Conservation (phyloP, 2,329 filamentous ascomycete genomes). For the Trichoderma cornu-damae region DNA sequence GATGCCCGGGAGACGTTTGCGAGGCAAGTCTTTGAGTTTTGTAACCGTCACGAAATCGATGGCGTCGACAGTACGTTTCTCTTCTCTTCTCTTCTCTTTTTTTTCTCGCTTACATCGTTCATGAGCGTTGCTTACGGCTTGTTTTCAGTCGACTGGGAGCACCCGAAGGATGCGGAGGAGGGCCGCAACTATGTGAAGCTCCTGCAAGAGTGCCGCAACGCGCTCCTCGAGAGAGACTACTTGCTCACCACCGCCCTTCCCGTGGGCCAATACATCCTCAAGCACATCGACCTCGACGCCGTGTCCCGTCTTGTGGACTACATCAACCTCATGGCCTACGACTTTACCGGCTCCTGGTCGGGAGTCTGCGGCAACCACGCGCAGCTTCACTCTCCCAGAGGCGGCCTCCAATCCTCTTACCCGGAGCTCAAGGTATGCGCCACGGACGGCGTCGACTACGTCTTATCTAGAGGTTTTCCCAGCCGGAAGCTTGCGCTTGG, state of each 20-base stretch:
- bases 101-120: no score
- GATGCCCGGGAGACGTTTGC: conserved; percentile 50
- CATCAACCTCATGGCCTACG: conserved; percentile 65
- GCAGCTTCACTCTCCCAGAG: conserved; percentile 48
- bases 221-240: conserved; percentile 52
- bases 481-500: conserved; percentile 57
- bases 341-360: conserved; percentile 61
- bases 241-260: conserved; percentile 59
- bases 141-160: conserved; percentile 62
- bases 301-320: conserved; percentile 52
- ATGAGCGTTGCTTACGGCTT: background rate
- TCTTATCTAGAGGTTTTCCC: conserved; percentile 50
- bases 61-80: conserved; percentile 54
- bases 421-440: conserved; percentile 40
- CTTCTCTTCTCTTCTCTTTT: no score
- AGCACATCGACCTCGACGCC: conserved; percentile 51
- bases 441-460: conserved; percentile 51
- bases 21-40: conserved; percentile 47
- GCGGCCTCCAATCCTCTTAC: conserved; percentile 23
- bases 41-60: conserved; percentile 54
- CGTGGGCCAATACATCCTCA: conserved; percentile 56
- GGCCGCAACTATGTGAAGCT: conserved; percentile 55
- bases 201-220: conserved; percentile 49
- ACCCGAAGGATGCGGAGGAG: conserved; percentile 49
- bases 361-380: conserved; percentile 58